Evolutionary conservation across 495 filamentous ascomycete species (phyloP), one percentile per base, ranked within the genome.

Genomic region (Penicillium nucicola): DNA sequence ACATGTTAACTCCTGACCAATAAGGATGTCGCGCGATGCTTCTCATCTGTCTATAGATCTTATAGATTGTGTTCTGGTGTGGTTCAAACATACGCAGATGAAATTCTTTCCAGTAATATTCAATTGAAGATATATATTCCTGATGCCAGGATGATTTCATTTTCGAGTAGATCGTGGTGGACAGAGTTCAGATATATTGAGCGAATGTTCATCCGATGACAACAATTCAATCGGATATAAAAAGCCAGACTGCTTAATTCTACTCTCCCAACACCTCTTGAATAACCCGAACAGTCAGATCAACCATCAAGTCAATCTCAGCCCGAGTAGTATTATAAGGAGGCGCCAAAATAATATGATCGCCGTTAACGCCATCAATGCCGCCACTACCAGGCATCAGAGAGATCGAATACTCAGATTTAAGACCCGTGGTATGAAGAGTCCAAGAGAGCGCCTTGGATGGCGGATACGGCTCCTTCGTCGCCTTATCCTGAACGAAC

Each of bases 291-390:
- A 28, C 60, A 12, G 77, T 61, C 2, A 62, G 60, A 10, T 69
- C 63, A 23, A 81, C 72, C 19, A 88, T 84, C 57, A 60, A 62
- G 45, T 82, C 77, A 32, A 89, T 71, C n/a, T 87, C 84, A 1
- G 70, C 71, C 5, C 58, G 54, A 1, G 76, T 80, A 34, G 84
- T 71, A 36, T 80, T 91, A 63, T 86, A 93, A 1, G 89, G 73
- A 0, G 90, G 90, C 3, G 84, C 79, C 51, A 95, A 56, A 40
- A 90, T 73, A 18, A 92, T 69, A 64, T 89, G 82, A 62, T 95
- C 90, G 1, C 88, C 89, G 25, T 62, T 68, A 32, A 73, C 58
- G 0, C 87, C 87, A 62, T 89, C 85, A 2, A 70, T 78, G 1
- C 82, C 82, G 2, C 87, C 90, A 14, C 69, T 70, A 1, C 85